phyloP scores from a whole-genome alignment of 2,329 filamentous ascomycete genomes.

The Sclerotinia borealis region DNA sequence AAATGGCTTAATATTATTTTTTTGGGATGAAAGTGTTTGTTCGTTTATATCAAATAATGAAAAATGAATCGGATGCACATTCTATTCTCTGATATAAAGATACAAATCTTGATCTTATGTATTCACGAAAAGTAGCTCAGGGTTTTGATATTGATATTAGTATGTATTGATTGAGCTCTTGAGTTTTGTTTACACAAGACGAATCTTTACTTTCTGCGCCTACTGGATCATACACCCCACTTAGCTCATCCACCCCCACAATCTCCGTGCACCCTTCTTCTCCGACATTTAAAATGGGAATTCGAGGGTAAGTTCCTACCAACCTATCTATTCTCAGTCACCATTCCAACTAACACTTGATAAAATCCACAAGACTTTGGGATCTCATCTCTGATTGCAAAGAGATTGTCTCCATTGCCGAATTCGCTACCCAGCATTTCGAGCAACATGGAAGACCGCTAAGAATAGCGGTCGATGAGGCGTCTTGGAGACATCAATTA shows the following conservation, averaged over 20 bases:
- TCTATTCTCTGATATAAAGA: not conserved
- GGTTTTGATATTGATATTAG: not conserved
- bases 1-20: not conserved
- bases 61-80: too few relatives aligned
- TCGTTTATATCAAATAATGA: not conserved
- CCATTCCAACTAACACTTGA: not conserved
- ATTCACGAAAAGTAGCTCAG: not conserved
- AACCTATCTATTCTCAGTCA: not conserved
- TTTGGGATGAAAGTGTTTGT: not conserved
- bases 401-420: not conserved
- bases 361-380: conserved; percentile 9
- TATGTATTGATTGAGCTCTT: not conserved
- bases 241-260: not conserved
- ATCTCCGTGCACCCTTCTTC: not conserved
- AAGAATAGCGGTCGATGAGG: conserved; percentile 81
- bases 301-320: not conserved
- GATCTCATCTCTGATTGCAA: conserved; percentile 8
- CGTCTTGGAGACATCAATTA: conserved; percentile 66
- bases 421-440: conserved; percentile 66
- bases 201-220: not conserved
- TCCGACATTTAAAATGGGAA: not conserved
- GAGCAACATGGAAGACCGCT: conserved; percentile 62
- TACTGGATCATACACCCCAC: too few relatives aligned
- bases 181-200: not conserved
- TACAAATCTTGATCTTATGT: not conserved